Evolutionary conservation across 1,139 yeast genomes (phyloP).

Genomic region (Petasospora rhodanensis): DNA sequence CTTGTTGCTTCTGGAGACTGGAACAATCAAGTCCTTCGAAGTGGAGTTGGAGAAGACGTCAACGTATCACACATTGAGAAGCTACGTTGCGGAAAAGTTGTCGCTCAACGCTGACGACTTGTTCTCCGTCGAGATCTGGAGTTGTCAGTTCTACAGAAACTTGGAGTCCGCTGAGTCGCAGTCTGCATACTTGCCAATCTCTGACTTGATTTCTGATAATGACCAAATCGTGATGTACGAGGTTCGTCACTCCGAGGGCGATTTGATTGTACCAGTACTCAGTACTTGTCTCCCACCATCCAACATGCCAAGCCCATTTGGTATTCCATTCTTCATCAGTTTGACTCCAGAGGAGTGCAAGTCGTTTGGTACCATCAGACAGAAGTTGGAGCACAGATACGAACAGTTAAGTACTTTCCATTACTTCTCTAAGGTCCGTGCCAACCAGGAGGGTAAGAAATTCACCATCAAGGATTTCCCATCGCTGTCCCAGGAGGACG

Average conservation of each 20-base stretch:
- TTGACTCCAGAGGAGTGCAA: constrained; percentile 44
- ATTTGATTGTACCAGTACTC: constrained; percentile 65
- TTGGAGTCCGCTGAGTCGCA: constrained; percentile 59
- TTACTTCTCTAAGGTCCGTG: constrained; percentile 22
- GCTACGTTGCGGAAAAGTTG: constrained; percentile 52
- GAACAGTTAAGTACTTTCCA: constrained; percentile 36
- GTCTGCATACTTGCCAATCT: constrained; percentile 58
- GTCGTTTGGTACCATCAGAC: constrained; percentile 50
- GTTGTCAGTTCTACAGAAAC: constrained; percentile 62
- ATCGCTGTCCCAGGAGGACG: constrained; percentile 24
- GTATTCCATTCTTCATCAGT: constrained; percentile 70
- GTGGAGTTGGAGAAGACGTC: constrained; percentile 70
- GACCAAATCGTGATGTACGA: constrained; percentile 74
- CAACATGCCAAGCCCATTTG: constrained; percentile 45
- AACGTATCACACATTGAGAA: constrained; percentile 59
- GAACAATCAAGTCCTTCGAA: constrained; percentile 48
- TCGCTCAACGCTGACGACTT: constrained; percentile 41
- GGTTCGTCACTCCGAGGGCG: constrained; percentile 38
- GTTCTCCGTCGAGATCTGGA: constrained; percentile 68
- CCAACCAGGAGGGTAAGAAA: constrained; percentile 8
- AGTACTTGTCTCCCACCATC: constrained; percentile 46
- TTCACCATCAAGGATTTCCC: constrained; percentile 20
- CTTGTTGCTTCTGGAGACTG: constrained; percentile 54
- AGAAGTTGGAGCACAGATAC: constrained; percentile 46
- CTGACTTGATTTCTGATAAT: constrained; percentile 58